Percentiles rank a stretch among this genome's conserved stretches.
These are phyloP conservation scores for Candida cerambycidarum DNA, from an alignment of 805 yeast species.

Conservation along the genomic window DNA sequence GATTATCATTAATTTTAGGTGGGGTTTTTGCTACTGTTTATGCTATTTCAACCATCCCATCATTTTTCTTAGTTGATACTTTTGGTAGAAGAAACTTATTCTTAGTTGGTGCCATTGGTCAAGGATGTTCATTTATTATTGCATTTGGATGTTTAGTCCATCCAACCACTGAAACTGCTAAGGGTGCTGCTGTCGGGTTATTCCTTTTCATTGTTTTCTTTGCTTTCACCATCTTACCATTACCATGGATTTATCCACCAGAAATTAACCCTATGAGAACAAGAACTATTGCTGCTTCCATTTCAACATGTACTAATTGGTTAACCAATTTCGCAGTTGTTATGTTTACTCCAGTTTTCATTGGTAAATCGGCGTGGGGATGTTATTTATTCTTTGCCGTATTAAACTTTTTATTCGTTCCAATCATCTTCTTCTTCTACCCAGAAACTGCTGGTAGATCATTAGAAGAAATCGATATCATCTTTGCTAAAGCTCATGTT, in stretches of 20 bases:
- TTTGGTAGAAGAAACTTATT: constrained; percentile 48
- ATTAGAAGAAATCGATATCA: constrained; percentile 52
- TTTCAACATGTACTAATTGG: constrained; percentile 49
- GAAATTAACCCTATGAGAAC: constrained; percentile 48
- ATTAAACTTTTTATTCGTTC: constrained; percentile 37
- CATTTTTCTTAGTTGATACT: constrained; percentile 43
- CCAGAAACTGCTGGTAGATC: constrained; percentile 47
- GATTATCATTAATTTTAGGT: constrained; percentile 59
- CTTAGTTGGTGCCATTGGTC: constrained; percentile 44
- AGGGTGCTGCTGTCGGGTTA: constrained; percentile 48
- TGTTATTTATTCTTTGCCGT: constrained; percentile 43
- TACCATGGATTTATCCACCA: constrained; percentile 50
- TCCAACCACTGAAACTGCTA: constrained; percentile 31
- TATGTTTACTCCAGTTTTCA: constrained; percentile 46
- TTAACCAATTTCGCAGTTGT: constrained; percentile 45
- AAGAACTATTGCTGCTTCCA: constrained; percentile 44
- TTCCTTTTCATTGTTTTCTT: constrained; percentile 45
- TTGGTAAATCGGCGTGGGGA: constrained; percentile 39
- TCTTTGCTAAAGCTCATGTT: constrained; percentile 58
- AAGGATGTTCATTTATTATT: constrained; percentile 39
- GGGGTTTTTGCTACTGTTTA: constrained; percentile 64
- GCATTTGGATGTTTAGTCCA: constrained; percentile 42
- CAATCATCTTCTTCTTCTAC: constrained; percentile 44
- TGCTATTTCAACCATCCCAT: constrained; percentile 51
- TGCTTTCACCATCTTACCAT: constrained; percentile 44